These are phyloP conservation scores for Paecilomyces formosus DNA, from an alignment of 2,329 filamentous ascomycete genomes.

Conservation along the genomic window DNA sequence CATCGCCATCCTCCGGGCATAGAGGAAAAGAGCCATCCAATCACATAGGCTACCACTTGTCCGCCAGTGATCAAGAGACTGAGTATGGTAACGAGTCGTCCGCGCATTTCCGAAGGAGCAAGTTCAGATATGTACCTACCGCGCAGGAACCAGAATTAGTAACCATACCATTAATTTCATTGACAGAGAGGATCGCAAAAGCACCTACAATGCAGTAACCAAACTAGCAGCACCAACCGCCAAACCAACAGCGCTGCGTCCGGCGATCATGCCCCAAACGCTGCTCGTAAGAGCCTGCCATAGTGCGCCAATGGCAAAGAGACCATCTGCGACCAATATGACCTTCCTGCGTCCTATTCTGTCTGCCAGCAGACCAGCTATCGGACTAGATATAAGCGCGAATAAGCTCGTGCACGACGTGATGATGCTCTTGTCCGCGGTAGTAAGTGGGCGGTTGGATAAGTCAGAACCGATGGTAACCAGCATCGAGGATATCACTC, in stretches of 20 bases:
- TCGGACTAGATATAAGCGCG: slow-evolving; percentile 49
- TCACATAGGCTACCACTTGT: slow-evolving; percentile 79
- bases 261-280: slow-evolving; percentile 40
- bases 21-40: slow-evolving; percentile 67
- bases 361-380: slow-evolving; percentile 48
- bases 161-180: background rate
- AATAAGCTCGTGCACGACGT: slow-evolving; percentile 52
- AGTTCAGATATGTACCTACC: slow-evolving; percentile 73
- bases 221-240: slow-evolving; percentile 54
- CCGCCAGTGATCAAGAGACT: slow-evolving; percentile 79
- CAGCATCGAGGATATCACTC: slow-evolving; percentile 54
- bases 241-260: slow-evolving; percentile 40
- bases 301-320: slow-evolving; percentile 39
- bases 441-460: slow-evolving; percentile 42
- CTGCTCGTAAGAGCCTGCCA: slow-evolving; percentile 33
- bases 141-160: slow-evolving; percentile 1
- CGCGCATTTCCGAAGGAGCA: slow-evolving; percentile 66
- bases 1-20: slow-evolving; percentile 68
- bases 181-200: background rate
- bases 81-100: slow-evolving; percentile 73
- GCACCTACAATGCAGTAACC: slow-evolving; percentile 62
- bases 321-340: slow-evolving; percentile 39
- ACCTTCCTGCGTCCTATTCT: slow-evolving; percentile 40
- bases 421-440: slow-evolving; percentile 52
- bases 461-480: slow-evolving; percentile 49